Base-by-base conservation (phyloP, 2,329 filamentous ascomycete genomes). In the Nannizzia gypsea region DNA sequence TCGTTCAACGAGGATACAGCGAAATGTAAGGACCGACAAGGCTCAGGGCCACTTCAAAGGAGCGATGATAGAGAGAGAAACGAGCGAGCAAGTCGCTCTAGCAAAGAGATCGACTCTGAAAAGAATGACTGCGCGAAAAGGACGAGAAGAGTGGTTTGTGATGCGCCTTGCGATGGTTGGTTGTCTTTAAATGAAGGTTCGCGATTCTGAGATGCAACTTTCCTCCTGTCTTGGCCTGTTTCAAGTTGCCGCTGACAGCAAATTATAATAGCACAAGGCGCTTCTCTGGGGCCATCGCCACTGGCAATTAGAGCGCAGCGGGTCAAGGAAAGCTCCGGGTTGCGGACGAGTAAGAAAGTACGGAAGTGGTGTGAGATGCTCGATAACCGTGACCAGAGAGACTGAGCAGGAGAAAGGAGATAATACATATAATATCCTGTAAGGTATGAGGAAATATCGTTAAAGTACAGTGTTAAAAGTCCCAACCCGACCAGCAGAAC, bases 61-160 rank as follows among this genome's bases (percentile, higher is more conserved):
- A 66, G 62, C 58, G 63, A 66, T 58, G 38, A 56, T 56, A 44
- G 52, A 42, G 40, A 54, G 61, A 56, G 57, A 56, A 62, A 65
- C 13, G 64, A 61, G 58, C 65, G 61, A 58, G 59, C 63, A 58
- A 44, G 42, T 58, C 46, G 56, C 50, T 50, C 56, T 3, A 26
- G 26, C 44, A 60, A 56, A 61, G 57, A 60, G 65, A 66, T 58
- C 58, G 50, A 40, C 44, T 50, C 44, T 50, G 44, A 54, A 36
- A 31, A 28, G 59, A 34, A 57, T 20, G 57, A 58, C 59, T 38
- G 50, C 63, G 55, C 38, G 59, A 62, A 61, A n/a, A 57, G 50
- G 52, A 60, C 24, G 26, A 56, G 60, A 24, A 56, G 55, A 46
- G 60, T 40, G 50, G 60, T 52, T 42, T 17, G 15, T 22, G 20